These are phyloP conservation scores for Cercospora citrullina DNA, from an alignment of 2,329 filamentous ascomycete species.

Conservation along the genomic window DNA sequence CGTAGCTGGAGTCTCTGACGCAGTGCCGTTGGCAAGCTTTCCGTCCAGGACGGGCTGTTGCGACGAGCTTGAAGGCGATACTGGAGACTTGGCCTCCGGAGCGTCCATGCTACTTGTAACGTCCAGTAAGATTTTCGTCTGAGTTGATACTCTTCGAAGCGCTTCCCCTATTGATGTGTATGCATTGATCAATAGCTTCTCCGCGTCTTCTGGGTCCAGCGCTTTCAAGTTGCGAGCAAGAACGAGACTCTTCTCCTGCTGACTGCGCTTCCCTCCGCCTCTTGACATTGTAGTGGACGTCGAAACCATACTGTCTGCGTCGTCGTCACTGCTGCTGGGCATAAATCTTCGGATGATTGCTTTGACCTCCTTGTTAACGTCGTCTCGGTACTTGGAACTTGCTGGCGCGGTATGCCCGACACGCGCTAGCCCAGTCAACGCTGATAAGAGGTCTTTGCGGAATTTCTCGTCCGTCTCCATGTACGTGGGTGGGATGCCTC, in stretches of 20 bases:
- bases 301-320: slow-evolving; percentile 83
- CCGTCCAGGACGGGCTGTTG: slow-evolving; percentile 47
- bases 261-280: slow-evolving; percentile 66
- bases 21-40: slow-evolving; percentile 35
- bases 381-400: slow-evolving; percentile 79
- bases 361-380: slow-evolving; percentile 82
- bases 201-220: slow-evolving; percentile 79
- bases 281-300: slow-evolving; percentile 65
- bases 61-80: slow-evolving; percentile 42
- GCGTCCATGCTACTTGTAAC: slow-evolving; percentile 74
- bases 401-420: slow-evolving; percentile 78
- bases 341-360: slow-evolving; percentile 79
- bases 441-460: slow-evolving; percentile 67
- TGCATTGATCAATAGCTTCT: slow-evolving; percentile 75
- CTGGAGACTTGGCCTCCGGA: slow-evolving; percentile 39
- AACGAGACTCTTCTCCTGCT: slow-evolving; percentile 86
- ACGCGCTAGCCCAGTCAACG: slow-evolving; percentile 75
- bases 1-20: slow-evolving; percentile 15
- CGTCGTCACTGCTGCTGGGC: slow-evolving; percentile 91
- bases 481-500: slow-evolving; percentile 68
- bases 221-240: slow-evolving; percentile 84
- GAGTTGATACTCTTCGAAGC: slow-evolving; percentile 78
- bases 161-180: slow-evolving; percentile 89
- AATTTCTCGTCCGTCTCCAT: slow-evolving; percentile 70
- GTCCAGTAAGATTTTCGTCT: slow-evolving; percentile 92